Percentiles rank a stretch among this genome's conserved stretches.
phyloP scores from a whole-genome alignment of 768 basidiomycete genomes.

The Amanita molliuscula region DNA sequence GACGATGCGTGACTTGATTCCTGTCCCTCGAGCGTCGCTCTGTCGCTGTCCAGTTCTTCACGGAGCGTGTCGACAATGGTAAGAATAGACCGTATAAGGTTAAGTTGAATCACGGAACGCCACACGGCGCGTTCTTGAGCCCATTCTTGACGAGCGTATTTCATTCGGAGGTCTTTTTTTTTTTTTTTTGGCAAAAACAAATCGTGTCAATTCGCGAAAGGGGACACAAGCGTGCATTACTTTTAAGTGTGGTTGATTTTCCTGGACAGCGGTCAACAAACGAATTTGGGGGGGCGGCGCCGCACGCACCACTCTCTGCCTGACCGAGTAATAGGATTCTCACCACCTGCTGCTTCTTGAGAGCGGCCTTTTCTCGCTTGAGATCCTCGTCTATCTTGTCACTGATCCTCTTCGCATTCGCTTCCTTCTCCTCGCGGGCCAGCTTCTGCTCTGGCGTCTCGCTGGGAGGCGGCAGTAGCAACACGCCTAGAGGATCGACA shows the following conservation, averaged over 20 bases:
- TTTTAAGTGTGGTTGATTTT: constrained; percentile 54
- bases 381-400: constrained; percentile 50
- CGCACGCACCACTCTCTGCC: constrained; percentile 47
- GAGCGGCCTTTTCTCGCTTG: constrained; percentile 28
- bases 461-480: constrained; percentile 45
- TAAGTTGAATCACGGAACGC: constrained; percentile 70
- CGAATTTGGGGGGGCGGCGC: background rate
- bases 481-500: constrained; percentile 47
- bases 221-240: constrained; percentile 19
- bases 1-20: background rate
- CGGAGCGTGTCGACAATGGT: constrained; percentile 51
- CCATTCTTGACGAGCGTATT: constrained; percentile 54
- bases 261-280: constrained; percentile 20
- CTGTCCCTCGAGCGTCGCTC: background rate
- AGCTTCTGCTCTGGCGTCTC: constrained; percentile 41
- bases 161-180: constrained; percentile 54
- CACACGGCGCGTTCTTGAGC: constrained; percentile 57
- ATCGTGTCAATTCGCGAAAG: background rate
- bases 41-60: constrained; percentile 30
- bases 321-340: constrained; percentile 49
- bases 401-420: constrained; percentile 47
- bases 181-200: no score
- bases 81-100: constrained; percentile 59
- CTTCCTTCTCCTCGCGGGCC: constrained; percentile 36
- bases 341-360: constrained; percentile 38